Evolutionary conservation across 1,139 yeast species (phyloP).

Genomic region (Candida gigantensis): DNA sequence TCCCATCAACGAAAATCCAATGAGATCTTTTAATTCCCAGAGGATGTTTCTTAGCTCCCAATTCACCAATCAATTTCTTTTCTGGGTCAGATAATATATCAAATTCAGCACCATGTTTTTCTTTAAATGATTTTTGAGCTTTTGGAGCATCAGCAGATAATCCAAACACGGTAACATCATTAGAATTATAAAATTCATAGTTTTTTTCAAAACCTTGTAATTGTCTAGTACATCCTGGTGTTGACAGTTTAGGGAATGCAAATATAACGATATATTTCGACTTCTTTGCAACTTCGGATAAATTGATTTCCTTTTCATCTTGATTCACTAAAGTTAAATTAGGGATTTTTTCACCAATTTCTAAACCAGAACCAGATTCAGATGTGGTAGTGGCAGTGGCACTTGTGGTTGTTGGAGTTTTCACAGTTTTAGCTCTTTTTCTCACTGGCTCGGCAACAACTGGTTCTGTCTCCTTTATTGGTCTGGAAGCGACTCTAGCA

Average conservation of each 20-base stretch:
- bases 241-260: conserved; percentile 88
- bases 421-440: conserved; percentile 24
- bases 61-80: conserved; percentile 61
- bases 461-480: conserved; percentile 13
- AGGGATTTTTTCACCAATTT: conserved; percentile 73
- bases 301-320: conserved; percentile 58
- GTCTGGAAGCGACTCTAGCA: conserved; percentile 39
- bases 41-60: conserved; percentile 85
- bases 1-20: conserved; percentile 84
- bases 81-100: conserved; percentile 77
- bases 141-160: conserved; percentile 72
- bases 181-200: conserved; percentile 52
- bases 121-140: conserved; percentile 74
- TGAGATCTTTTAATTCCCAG: conserved; percentile 83
- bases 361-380: conserved; percentile 28
- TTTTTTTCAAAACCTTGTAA: conserved; percentile 84
- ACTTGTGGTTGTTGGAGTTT: no score
- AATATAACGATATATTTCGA: conserved; percentile 61
- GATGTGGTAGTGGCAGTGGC: conserved; percentile 6
- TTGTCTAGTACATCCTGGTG: conserved; percentile 87
- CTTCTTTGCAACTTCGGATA: conserved; percentile 47
- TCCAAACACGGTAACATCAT: conserved; percentile 60
- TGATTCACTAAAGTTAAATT: conserved; percentile 63
- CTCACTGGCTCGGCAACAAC: conserved; percentile 19
- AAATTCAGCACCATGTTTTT: conserved; percentile 71